Conservation (phyloP, 2,329 filamentous ascomycete species). For the Fusarium sp. region DNA sequence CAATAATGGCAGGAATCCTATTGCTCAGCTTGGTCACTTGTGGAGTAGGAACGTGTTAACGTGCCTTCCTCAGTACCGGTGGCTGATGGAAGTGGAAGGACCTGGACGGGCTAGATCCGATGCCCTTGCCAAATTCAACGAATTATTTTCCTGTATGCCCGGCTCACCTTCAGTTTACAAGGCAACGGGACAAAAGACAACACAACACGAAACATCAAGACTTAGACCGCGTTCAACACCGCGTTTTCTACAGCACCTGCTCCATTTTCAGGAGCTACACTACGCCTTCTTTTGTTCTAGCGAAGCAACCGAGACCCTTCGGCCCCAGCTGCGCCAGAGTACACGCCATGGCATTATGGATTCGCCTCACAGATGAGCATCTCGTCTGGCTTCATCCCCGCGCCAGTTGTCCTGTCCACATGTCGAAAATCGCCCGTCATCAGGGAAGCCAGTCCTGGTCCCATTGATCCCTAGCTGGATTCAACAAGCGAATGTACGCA, state of each 20-base stretch:
- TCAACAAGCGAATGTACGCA: slow-evolving; percentile 17
- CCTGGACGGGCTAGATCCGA: slow-evolving; percentile 3
- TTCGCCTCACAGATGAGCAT: slow-evolving; percentile 34
- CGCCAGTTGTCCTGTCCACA: slow-evolving; percentile 20
- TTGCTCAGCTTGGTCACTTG: slow-evolving; percentile 36
- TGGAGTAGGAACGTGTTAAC: slow-evolving; percentile 39
- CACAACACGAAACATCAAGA: slow-evolving; percentile 30
- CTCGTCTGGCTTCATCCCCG: slow-evolving; percentile 37
- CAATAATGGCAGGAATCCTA: slow-evolving; percentile 42
- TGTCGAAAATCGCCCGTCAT: slow-evolving; percentile 11
- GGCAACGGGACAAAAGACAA: slow-evolving; percentile 20
- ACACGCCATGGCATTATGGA: slow-evolving; percentile 26
- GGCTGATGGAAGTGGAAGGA: slow-evolving; percentile 13
- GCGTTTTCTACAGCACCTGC: slow-evolving; percentile 11
- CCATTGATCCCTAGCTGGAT: neutral
- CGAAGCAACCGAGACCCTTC: slow-evolving; percentile 2
- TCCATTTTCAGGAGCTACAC: slow-evolving; percentile 17
- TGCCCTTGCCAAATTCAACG: slow-evolving; percentile 14
- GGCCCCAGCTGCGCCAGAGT: slow-evolving; percentile 13
- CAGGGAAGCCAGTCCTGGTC: slow-evolving; percentile 15
- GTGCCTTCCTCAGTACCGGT: slow-evolving; percentile 25
- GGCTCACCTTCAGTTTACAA: slow-evolving; percentile 10
- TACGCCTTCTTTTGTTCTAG: slow-evolving; percentile 21
- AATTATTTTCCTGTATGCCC: slow-evolving; percentile 10
- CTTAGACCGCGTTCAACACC: slow-evolving; percentile 17